Percentiles rank a stretch among this genome's conserved stretches.
These are phyloP conservation scores for Hermanozyma aechmeae DNA, from an alignment of 805 yeast species.

Conservation along the genomic window DNA sequence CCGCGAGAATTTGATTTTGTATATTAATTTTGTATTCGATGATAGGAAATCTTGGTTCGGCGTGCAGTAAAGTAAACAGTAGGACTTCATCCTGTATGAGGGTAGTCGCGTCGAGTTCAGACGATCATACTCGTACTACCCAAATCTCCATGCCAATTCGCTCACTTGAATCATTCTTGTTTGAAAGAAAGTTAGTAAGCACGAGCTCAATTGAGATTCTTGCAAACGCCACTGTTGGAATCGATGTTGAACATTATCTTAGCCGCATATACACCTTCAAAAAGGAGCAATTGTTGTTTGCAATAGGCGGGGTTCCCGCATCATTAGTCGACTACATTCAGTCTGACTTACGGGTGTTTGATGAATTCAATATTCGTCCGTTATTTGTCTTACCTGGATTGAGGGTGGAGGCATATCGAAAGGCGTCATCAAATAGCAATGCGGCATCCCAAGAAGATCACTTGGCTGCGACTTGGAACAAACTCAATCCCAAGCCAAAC, in stretches of 20 bases:
- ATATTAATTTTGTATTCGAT: too few species aligned
- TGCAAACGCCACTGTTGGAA: conserved; percentile 63
- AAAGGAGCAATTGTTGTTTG: conserved; percentile 62
- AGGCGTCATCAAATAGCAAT: conserved; percentile 25
- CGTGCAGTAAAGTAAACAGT: too few species aligned
- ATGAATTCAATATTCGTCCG: conserved; percentile 60
- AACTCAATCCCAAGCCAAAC: conserved; percentile 17
- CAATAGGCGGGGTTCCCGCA: conserved; percentile 74
- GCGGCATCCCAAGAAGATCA: conserved; percentile 31
- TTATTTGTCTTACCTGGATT: conserved; percentile 73
- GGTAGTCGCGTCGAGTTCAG: too few species aligned
- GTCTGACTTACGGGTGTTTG: conserved; percentile 53
- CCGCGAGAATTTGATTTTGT: too few species aligned
- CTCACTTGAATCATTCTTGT: conserved; percentile 58
- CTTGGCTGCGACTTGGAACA: conserved; percentile 30
- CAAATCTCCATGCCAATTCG: conserved; percentile 37
- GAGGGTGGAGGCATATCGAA: conserved; percentile 27
- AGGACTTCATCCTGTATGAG: too few species aligned
- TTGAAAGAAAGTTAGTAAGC: conserved; percentile 56
- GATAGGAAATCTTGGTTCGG: too few species aligned
- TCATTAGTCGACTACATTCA: conserved; percentile 49
- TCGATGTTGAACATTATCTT: conserved; percentile 76
- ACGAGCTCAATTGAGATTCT: conserved; percentile 56
- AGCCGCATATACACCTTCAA: conserved; percentile 51
- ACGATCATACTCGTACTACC: too few species aligned